These are phyloP conservation scores for Jimgerdemannia flammicorona DNA, from an alignment of 192 early-diverging fungal species.

Conservation along the genomic window DNA sequence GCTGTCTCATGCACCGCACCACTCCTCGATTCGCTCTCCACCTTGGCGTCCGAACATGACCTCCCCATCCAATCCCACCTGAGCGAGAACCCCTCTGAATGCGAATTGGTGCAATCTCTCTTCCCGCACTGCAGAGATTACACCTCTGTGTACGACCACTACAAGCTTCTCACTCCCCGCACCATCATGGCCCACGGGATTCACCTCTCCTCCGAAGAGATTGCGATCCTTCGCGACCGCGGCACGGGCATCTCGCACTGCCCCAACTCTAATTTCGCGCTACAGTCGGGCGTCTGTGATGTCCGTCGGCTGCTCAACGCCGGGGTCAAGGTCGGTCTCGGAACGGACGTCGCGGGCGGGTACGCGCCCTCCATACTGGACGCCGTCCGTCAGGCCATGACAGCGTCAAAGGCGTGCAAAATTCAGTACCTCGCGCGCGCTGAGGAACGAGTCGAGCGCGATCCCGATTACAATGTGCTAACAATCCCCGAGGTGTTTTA, in stretches of 20 bases:
- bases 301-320: constrained; percentile 70
- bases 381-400: constrained; percentile 78
- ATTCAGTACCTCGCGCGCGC: constrained; percentile 17
- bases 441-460: constrained; percentile 7
- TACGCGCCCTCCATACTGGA: constrained; percentile 83
- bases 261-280: constrained; percentile 86
- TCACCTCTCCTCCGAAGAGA: constrained; percentile 75
- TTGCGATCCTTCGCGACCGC: constrained; percentile 54
- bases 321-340: constrained; percentile 85
- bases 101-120: constrained; percentile 66
- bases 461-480: constrained; percentile 43
- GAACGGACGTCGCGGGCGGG: constrained; percentile 92
- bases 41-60: constrained; percentile 64
- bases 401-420: constrained; percentile 65
- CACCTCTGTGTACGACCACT: constrained; percentile 71
- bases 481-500: constrained; percentile 72
- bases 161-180: constrained; percentile 65
- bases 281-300: constrained; percentile 77
- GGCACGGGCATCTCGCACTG: constrained; percentile 87
- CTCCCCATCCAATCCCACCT: constrained; percentile 93
- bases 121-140: constrained; percentile 73
- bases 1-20: constrained; percentile 75
- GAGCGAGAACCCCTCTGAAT: constrained; percentile 80
- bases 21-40: constrained; percentile 66
- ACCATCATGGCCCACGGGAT: constrained; percentile 95